Evolutionary conservation across 208 protist species (phyloP), one percentile per base, ranked within the genome.

Genomic region (Vickermania ingenoplastis): DNA sequence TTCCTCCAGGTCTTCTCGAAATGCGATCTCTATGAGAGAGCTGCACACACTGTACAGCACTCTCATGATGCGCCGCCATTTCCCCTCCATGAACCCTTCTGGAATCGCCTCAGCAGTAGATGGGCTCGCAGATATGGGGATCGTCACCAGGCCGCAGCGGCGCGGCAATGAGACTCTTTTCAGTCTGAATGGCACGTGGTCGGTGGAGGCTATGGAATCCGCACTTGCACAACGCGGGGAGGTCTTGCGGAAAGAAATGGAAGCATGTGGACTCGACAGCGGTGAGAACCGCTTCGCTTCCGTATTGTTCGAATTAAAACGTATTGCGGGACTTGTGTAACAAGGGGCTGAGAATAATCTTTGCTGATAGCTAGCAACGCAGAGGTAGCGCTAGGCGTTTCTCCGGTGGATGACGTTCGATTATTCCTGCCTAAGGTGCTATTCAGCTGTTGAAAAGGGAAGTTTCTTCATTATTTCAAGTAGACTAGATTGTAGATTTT

Each of bases 41-140:
- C 80, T 86, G 23, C 81, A 84, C 50, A 64, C 75, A 22, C 65
- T 87, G 3, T 91, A 91, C 73, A 85, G 65, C 29, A 51, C 66
- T n/a, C 59, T 89, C 25, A 91, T 91, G 84, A 57, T 64, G 0
- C 63, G 67, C 54, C 79, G 75, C 23, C 73, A 79, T 49, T 86
- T 89, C 53, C 85, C 81, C 7, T 63, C 76, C n/a, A 84, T 84
- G 79, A 77, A 77, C 29, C 64, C 68, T 1, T 71, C 70, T 0
- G 75, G 78, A 21, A 73, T 92, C 41, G 57, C 61, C 13, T 59
- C 68, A 13, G 69, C 83, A 14, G 68, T 92, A 13, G 74, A 79
- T 52, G 71, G 68, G 3, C 76, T 92, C 2, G 79, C 76, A 2
- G 81, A 89, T 63, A 65, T 89, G 31, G 79, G 76, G 7, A 77